These are phyloP conservation scores for Zea luxurians DNA, from an alignment of 176 grass and related monocot species.

Conservation along the genomic window DNA sequence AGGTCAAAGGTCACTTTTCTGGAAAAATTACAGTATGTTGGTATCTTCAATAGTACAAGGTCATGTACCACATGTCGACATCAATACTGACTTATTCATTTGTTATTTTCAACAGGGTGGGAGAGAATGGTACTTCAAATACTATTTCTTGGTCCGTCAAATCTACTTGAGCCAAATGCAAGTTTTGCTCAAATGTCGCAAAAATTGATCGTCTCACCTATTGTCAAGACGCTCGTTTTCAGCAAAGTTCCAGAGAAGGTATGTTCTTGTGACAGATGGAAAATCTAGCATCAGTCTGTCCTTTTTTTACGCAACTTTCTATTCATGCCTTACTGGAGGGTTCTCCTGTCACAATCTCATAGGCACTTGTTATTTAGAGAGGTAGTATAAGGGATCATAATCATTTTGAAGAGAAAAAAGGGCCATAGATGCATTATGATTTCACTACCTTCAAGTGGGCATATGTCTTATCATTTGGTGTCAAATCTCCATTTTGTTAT, in stretches of 20 bases:
- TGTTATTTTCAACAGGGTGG: conserved; percentile 66
- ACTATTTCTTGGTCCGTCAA: conserved; percentile 90
- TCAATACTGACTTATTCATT: not conserved
- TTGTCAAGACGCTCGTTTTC: conserved; percentile 93
- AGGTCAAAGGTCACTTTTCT: not conserved
- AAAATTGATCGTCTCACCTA: conserved; percentile 93
- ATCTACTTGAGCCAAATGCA: conserved; percentile 80
- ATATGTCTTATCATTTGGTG: not conserved
- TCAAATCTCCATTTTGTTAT: not conserved
- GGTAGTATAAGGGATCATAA: not conserved
- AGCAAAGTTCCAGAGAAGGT: conserved; percentile 99
- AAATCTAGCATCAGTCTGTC: not conserved
- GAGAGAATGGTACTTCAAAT: conserved; percentile 96
- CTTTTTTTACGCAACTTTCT: not conserved
- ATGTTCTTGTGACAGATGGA: conserved; percentile 3
- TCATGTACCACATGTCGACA: not conserved
- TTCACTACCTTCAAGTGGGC: not conserved
- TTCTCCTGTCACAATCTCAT: not conserved
- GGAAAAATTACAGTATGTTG: not conserved
- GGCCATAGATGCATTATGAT: not conserved
- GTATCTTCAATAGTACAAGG: not conserved
- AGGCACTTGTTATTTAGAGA: not conserved
- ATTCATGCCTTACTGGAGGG: not conserved
- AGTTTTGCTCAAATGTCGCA: conserved; percentile 96
- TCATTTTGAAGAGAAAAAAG: not conserved